These are phyloP conservation scores for Picochlorum sp. DNA, from an alignment of 139 green algal genomes.

Conservation along the genomic window DNA sequence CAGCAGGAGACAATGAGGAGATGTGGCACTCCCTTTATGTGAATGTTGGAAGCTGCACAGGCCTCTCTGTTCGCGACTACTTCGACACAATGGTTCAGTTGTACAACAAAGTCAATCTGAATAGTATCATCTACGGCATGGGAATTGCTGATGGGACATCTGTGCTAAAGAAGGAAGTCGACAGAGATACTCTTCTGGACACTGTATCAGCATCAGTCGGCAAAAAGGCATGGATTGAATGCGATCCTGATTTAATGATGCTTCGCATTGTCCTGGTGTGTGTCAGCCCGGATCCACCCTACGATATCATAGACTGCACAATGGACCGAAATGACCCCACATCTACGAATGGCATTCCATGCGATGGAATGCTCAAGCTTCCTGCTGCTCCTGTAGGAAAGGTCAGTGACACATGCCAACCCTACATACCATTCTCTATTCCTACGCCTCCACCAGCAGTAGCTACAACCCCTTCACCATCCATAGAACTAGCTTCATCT, in stretches of 20 bases:
- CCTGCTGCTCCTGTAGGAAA: not conserved
- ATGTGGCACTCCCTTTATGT: not conserved
- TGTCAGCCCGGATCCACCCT: not conserved
- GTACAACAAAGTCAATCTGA: not conserved
- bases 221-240: conserved; percentile 2
- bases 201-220: not conserved
- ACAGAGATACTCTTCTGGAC: not conserved
- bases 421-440: not conserved
- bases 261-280: not conserved
- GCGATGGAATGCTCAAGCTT: not conserved
- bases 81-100: not conserved
- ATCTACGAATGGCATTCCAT: not conserved
- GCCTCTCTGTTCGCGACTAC: not conserved
- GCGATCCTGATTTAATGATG: conserved; percentile 1
- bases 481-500: too few relatives aligned
- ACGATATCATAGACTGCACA: not conserved
- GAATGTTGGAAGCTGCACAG: conserved; percentile 1
- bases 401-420: not conserved
- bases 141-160: not conserved
- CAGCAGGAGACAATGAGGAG: not conserved
- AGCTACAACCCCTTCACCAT: too few relatives aligned
- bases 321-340: not conserved
- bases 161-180: not conserved
- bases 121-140: not conserved
- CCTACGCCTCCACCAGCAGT: too few relatives aligned